Conservation (phyloP, 257 asterid genomes). For the Linaria vulgaris region DNA sequence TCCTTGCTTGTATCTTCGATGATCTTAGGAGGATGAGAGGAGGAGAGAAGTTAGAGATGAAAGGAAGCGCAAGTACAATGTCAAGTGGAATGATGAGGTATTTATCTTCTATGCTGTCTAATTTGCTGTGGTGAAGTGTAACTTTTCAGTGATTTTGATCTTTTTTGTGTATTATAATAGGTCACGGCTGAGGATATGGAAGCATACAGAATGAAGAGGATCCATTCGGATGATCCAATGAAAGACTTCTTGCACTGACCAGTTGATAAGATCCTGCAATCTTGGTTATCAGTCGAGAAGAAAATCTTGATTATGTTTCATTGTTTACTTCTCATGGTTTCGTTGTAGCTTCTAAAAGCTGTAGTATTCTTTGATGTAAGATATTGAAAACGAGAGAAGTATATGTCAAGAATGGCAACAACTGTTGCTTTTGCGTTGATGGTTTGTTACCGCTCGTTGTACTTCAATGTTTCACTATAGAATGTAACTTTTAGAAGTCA, state of each 20-base stretch:
- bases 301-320: too few relatives aligned
- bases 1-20: neutral
- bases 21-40: slow-evolving; percentile 74
- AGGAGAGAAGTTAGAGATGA: slow-evolving; percentile 81
- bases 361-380: too few relatives aligned
- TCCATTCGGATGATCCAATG: slow-evolving; percentile 86
- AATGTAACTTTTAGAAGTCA: too few relatives aligned
- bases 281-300: neutral
- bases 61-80: slow-evolving; percentile 84
- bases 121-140: neutral
- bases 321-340: too few relatives aligned
- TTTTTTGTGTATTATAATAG: slow-evolving; percentile 29
- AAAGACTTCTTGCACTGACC: slow-evolving; percentile 59
- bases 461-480: too few relatives aligned
- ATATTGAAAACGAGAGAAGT: too few relatives aligned
- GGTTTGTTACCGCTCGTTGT: too few relatives aligned
- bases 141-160: slow-evolving; percentile 12
- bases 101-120: neutral
- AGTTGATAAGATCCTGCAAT: neutral
- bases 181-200: slow-evolving; percentile 83
- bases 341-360: too few relatives aligned
- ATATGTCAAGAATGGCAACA: too few relatives aligned
- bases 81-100: slow-evolving; percentile 94
- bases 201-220: slow-evolving; percentile 76
- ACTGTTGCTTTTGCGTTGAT: too few relatives aligned